Evolutionary conservation across 2,329 filamentous ascomycete species (phyloP).

Genomic region (Cladosporium colombiae): DNA sequence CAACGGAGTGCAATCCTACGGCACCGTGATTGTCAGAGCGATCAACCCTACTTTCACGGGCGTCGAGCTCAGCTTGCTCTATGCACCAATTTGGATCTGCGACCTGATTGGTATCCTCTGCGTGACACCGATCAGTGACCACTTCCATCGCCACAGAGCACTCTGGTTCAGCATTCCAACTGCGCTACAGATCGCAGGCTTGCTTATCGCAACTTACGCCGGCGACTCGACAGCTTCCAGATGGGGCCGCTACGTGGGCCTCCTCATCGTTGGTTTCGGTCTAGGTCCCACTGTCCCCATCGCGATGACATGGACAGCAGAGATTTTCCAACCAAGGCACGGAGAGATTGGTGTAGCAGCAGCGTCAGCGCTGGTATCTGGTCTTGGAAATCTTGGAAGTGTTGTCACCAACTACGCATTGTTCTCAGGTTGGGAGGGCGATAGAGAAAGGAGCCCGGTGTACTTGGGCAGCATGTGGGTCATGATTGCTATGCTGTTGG

Average conservation of each 20-base stretch:
- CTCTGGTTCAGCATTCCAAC: slow-evolving; percentile 78
- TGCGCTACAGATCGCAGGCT: slow-evolving; percentile 76
- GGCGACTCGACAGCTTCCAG: slow-evolving; percentile 56
- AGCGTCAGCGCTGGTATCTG: slow-evolving; percentile 81
- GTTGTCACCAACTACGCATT: slow-evolving; percentile 87
- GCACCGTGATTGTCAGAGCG: slow-evolving; percentile 78
- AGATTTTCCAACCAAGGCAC: slow-evolving; percentile 86
- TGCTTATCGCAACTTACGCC: slow-evolving; percentile 79
- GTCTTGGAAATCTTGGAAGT: slow-evolving; percentile 81
- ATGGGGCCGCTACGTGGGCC: slow-evolving; percentile 84
- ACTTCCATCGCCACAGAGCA: slow-evolving; percentile 77
- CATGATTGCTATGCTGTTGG: slow-evolving; percentile 81
- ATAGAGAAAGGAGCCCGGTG: slow-evolving; percentile 55
- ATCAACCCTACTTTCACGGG: slow-evolving; percentile 74
- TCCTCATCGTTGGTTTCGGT: slow-evolving; percentile 88
- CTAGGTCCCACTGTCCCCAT: slow-evolving; percentile 88
- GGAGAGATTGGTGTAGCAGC: slow-evolving; percentile 89
- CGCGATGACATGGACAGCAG: slow-evolving; percentile 90
- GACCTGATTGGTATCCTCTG: slow-evolving; percentile 85
- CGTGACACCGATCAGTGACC: slow-evolving; percentile 81
- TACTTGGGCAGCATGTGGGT: slow-evolving; percentile 67
- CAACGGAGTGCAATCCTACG: slow-evolving; percentile 86
- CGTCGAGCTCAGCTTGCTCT: slow-evolving; percentile 76
- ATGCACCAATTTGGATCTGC: slow-evolving; percentile 84
- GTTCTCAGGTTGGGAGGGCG: slow-evolving; percentile 82